Base-by-base conservation (phyloP, 805 yeast species). In the Saturnispora sanitii region DNA sequence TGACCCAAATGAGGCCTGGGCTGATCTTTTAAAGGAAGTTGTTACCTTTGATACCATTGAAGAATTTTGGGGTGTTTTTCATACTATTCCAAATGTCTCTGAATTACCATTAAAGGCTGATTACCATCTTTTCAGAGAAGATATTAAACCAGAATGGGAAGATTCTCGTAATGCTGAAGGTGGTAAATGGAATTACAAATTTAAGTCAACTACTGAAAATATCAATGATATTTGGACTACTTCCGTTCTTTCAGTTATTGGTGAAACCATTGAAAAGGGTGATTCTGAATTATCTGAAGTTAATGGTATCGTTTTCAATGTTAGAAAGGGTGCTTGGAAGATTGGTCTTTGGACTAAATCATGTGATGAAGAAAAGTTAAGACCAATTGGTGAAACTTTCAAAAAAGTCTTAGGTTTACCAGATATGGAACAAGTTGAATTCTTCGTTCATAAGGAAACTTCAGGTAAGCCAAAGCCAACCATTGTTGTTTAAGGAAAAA, bases 81-180 rank as follows among this genome's bases (percentile, higher is more conserved):
- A 92, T 65, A 82, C 94, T 33, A 80, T 92, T 53, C 97, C 97
- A 51, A 78, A 77, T 54, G 95, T 95, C 38, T 76, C 77, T 48
- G 95, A 87, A 59, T 73, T 92, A 59, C 97, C 97, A 53, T 58
- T 81, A 55, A 84, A 80, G 64, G 83, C 96, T 11, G 97, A 92
- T 66, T 90, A 90, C 67, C 95, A 92, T 62, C 76, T 90, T 57
- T 92, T 92, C 72, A 82, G 90, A 67, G 83, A 82, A 60, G 95
- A 87, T 44, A 78, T 92, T 56, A 82, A 85, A 64, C 98, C 98
- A 42, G 97, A 92, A 72, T 92, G 98, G 98, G 98, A 92, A 71
- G 97, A 92, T 64, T 71, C 67, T 41, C 75, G 77, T 49, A 92
- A 92, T 65, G 64, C 83, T 45, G 72, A 79, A 52, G 98, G 98